phyloP scores from a whole-genome alignment of 2,329 filamentous ascomycete genomes.

The Leptoxyphium fumago region DNA sequence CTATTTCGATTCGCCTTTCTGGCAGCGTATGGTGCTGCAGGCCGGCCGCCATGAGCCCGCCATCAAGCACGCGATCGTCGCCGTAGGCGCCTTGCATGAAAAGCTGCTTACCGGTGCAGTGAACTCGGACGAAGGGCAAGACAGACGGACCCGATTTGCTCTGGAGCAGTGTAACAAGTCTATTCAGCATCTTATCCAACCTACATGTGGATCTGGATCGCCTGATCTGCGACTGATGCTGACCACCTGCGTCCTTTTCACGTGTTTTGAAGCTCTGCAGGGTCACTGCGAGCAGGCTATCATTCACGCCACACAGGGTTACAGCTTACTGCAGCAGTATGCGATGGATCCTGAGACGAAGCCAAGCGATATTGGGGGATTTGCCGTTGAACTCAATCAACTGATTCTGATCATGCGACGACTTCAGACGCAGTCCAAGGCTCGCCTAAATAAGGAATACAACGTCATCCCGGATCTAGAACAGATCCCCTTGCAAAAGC shows the following conservation, averaged over 20 bases:
- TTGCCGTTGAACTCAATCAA: conserved; percentile 12
- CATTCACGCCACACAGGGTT: conserved; percentile 11
- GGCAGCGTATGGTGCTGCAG: conserved; percentile 12
- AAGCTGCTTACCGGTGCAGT: conserved; percentile 8
- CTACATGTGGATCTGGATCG: conserved; percentile 1
- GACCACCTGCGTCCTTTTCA: conserved; percentile 13
- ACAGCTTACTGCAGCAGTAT: conserved; percentile 10
- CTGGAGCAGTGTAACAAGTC: conserved; percentile 14
- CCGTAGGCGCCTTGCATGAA: conserved; percentile 13
- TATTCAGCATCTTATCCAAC: conserved; percentile 9
- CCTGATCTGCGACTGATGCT: conserved; percentile 11
- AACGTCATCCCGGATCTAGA: conserved; percentile 1
- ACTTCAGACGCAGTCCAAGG: conserved; percentile 11
- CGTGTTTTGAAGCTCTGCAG: conserved; percentile 13
- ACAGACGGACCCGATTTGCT: conserved; percentile 7
- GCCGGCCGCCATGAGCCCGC: conserved; percentile 9
- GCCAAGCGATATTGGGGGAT: conserved; percentile 6
- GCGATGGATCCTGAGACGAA: conserved; percentile 7
- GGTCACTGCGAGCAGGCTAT: conserved; percentile 14
- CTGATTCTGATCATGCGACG: conserved; percentile 9
- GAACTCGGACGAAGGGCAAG: conserved; percentile 3
- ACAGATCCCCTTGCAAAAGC: conserved; percentile 3
- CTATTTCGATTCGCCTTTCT: conserved; percentile 14
- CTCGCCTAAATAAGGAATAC: conserved; percentile 7
- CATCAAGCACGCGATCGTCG: conserved; percentile 11